Conservation (phyloP, 1,284 basidiomycete species). For the Ustilago vetiveriae region DNA sequence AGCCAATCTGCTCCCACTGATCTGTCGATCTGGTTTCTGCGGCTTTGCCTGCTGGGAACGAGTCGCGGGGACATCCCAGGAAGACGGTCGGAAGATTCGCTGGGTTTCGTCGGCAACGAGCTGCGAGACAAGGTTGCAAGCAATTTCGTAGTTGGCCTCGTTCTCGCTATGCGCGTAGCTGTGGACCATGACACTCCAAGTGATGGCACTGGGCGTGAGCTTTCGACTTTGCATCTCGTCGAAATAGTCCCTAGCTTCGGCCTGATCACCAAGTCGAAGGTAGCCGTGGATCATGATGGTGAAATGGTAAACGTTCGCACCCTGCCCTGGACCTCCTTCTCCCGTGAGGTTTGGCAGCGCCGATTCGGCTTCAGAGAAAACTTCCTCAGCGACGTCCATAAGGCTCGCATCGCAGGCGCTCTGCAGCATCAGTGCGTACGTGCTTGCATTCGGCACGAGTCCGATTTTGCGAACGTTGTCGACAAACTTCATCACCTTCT, state of each 20-base stretch:
- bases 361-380: constrained; percentile 70
- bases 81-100: constrained; percentile 10
- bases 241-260: constrained; percentile 76
- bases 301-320: constrained; percentile 73
- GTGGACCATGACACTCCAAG: constrained; percentile 75
- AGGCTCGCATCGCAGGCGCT: constrained; percentile 81
- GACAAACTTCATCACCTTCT: constrained; percentile 76
- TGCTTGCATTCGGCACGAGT: constrained; percentile 74
- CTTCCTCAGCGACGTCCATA: constrained; percentile 75
- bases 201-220: constrained; percentile 77
- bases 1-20: background rate
- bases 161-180: constrained; percentile 52
- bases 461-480: constrained; percentile 71
- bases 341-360: constrained; percentile 23
- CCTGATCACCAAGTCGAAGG: constrained; percentile 73
- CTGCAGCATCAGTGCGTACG: constrained; percentile 82
- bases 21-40: background rate
- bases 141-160: constrained; percentile 49
- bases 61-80: constrained; percentile 6
- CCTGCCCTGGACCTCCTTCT: constrained; percentile 27
- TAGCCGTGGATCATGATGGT: constrained; percentile 87
- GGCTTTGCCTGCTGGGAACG: background rate
- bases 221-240: constrained; percentile 78
- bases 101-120: constrained; percentile 31
- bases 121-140: constrained; percentile 47